phyloP scores from a whole-genome alignment of 129 eudicot genomes.

The Flaveria trinervia region DNA sequence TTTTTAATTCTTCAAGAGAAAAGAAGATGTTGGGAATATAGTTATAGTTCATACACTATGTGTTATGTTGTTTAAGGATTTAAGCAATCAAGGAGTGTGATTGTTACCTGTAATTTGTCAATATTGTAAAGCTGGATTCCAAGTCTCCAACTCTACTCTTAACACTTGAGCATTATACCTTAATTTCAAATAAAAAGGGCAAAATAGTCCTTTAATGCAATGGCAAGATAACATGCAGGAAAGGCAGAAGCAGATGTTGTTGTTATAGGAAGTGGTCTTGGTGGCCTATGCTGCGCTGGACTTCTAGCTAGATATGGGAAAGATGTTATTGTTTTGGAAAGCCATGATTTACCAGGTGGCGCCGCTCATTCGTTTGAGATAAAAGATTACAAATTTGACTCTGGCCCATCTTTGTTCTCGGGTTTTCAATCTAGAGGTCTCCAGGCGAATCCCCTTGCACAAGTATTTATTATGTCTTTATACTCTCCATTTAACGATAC shows the following conservation, averaged over 20 bases:
- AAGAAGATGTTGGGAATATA: not conserved
- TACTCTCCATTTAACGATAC: constrained; percentile 3
- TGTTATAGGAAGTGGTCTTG: constrained; percentile 96
- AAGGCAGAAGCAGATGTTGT: constrained; percentile 87
- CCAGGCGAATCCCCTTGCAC: constrained; percentile 98
- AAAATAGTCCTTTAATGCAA: constrained; percentile 25
- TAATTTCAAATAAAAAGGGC: not conserved
- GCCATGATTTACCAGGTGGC: constrained; percentile 96
- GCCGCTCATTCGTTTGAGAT: constrained; percentile 93
- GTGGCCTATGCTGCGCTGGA: constrained; percentile 92
- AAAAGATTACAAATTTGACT: constrained; percentile 86
- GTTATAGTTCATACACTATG: not conserved
- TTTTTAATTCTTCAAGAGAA: not conserved
- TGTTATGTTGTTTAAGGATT: not conserved
- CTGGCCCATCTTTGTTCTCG: constrained; percentile 96
- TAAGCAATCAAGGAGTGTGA: not conserved
- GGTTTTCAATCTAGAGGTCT: constrained; percentile 98
- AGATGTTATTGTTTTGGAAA: constrained; percentile 89
- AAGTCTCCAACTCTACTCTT: not conserved
- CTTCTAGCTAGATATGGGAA: constrained; percentile 81
- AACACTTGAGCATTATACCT: not conserved
- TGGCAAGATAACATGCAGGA: constrained; percentile 62
- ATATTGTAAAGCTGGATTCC: not conserved
- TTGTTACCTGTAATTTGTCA: not conserved
- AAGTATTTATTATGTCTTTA: constrained; percentile 51